Evolutionary conservation across 2,329 filamentous ascomycete genomes (phyloP).

Genomic region (Aspergillus brasiliensis): DNA sequence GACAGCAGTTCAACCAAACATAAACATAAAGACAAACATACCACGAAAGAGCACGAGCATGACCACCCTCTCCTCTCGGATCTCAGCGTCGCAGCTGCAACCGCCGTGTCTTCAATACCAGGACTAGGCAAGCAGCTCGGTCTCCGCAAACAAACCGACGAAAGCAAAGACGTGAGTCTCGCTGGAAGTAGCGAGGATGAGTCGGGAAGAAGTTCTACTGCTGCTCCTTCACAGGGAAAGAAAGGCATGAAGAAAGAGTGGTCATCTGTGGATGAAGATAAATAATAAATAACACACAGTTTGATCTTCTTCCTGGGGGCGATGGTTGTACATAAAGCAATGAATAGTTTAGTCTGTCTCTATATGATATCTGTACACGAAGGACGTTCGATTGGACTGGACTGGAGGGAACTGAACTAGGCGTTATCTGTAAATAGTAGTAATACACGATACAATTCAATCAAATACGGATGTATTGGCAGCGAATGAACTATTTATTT

Average conservation of each 20-base stretch:
- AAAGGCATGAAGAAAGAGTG: background rate
- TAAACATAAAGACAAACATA: background rate
- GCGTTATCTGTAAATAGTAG: no score
- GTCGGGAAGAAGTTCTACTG: background rate
- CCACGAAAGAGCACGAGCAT: background rate
- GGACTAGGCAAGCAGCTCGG: constrained; percentile 63
- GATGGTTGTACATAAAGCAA: no score
- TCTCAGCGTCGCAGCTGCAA: constrained; percentile 18
- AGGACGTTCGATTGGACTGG: no score
- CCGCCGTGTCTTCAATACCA: constrained; percentile 10
- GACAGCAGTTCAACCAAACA: constrained; percentile 8
- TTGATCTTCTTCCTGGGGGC: no score
- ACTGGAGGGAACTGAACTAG: no score
- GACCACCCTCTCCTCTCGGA: constrained; percentile 16
- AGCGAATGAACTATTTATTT: no score
- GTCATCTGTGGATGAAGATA: background rate
- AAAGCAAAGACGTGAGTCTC: constrained; percentile 68
- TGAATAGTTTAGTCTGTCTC: no score
- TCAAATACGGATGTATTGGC: no score
- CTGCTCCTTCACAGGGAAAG: no score
- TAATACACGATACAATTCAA: no score
- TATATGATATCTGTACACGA: no score
- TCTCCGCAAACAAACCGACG: constrained; percentile 64
- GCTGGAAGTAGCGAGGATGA: constrained; percentile 64
- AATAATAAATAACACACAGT: background rate